A percentile compares a stretch with the other conserved stretches of the same genome.
phyloP scores from a whole-genome alignment of 768 basidiomycete species.

The Gelatoporia subvermispora region DNA sequence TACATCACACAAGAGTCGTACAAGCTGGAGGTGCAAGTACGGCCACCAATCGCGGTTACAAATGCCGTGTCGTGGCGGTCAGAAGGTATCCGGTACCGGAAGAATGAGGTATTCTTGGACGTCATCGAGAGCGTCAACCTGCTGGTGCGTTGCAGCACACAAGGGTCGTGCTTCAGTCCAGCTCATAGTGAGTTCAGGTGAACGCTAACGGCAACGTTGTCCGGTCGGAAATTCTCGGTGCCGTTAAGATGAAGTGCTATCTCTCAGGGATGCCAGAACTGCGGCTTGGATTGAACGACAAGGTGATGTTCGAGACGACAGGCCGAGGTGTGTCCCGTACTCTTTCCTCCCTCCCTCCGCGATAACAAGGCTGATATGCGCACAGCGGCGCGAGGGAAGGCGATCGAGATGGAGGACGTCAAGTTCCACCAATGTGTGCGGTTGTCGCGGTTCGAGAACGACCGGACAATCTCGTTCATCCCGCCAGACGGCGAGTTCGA shows the following conservation, averaged over 20 bases:
- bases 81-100: slow-evolving; percentile 94
- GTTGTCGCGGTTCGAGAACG: slow-evolving; percentile 94
- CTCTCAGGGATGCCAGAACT: slow-evolving; percentile 99
- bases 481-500: slow-evolving; percentile 99
- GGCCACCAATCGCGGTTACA: slow-evolving; percentile 95
- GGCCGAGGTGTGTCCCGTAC: slow-evolving; percentile 69
- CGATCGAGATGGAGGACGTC: slow-evolving; percentile 99
- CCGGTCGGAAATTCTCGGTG: slow-evolving; percentile 95
- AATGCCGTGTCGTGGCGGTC: slow-evolving; percentile 99
- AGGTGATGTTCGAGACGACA: slow-evolving; percentile 98
- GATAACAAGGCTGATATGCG: slow-evolving; percentile 1
- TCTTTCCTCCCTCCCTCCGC: background rate
- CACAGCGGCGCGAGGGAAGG: slow-evolving; percentile 86
- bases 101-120: slow-evolving; percentile 99
- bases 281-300: slow-evolving; percentile 93
- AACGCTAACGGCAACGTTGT: slow-evolving; percentile 97
- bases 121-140: slow-evolving; percentile 98
- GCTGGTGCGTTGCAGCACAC: slow-evolving; percentile 50
- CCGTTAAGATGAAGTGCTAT: slow-evolving; percentile 99
- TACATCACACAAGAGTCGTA: slow-evolving; percentile 99
- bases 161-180: background rate
- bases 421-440: slow-evolving; percentile 99
- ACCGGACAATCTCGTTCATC: slow-evolving; percentile 98
- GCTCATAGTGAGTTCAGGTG: slow-evolving; percentile 46
- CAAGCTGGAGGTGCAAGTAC: slow-evolving; percentile 89